Conservation (phyloP, 371 early-diverging fungal species). For the Mucor racemosus region DNA sequence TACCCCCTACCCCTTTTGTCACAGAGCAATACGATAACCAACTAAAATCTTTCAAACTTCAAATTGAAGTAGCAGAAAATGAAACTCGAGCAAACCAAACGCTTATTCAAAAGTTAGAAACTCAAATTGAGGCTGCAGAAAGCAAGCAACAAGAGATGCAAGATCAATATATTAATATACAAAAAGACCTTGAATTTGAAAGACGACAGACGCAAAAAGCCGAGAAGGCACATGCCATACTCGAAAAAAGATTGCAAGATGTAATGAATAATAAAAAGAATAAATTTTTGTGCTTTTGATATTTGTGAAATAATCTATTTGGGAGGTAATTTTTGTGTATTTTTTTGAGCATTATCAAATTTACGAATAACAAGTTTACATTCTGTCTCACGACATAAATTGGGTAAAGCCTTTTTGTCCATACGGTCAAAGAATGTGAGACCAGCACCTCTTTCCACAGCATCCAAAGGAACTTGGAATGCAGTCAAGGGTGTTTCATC, state of each 20-base stretch:
- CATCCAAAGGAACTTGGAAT: slow-evolving; percentile 80
- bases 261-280: slow-evolving; percentile 20
- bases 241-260: slow-evolving; percentile 18
- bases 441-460: slow-evolving; percentile 79
- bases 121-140: slow-evolving; percentile 11
- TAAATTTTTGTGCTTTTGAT: slow-evolving; percentile 30
- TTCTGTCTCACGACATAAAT: slow-evolving; percentile 53
- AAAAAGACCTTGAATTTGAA: slow-evolving; percentile 13
- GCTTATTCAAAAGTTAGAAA: background rate
- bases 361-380: slow-evolving; percentile 52
- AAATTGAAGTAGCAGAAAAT: background rate
- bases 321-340: slow-evolving; percentile 11
- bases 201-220: slow-evolving; percentile 9
- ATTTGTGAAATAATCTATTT: background rate
- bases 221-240: slow-evolving; percentile 13
- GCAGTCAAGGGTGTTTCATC: slow-evolving; percentile 67
- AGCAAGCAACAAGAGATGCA: slow-evolving; percentile 12
- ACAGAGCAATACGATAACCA: background rate
- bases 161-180: background rate
- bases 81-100: background rate
- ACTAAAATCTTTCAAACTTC: background rate
- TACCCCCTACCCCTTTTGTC: slow-evolving; percentile 19
- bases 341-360: slow-evolving; percentile 52
- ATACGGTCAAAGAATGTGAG: slow-evolving; percentile 76
- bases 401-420: slow-evolving; percentile 44